A percentile compares a stretch with the other conserved stretches of the same genome.
phyloP scores from a whole-genome alignment of 495 filamentous ascomycete species.

The Penicillium macrosclerotiorum region DNA sequence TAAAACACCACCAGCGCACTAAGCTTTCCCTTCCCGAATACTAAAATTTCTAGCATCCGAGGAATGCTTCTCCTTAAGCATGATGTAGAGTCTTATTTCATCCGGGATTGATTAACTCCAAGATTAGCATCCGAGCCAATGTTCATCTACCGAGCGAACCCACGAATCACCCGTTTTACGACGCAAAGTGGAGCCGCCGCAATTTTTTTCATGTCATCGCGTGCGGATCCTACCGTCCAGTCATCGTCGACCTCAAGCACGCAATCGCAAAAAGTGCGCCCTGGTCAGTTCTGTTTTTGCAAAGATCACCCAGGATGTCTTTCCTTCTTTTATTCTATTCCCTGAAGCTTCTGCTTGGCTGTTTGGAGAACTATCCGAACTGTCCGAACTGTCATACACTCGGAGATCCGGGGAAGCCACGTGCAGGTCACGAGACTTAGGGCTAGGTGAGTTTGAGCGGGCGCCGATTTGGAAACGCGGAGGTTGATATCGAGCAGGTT shows the following conservation, averaged over 20 bases:
- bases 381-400: background rate
- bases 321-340: background rate
- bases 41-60: no score
- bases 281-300: background rate
- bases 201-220: constrained; percentile 15
- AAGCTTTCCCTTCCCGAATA: no score
- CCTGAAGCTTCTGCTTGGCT: background rate
- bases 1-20: no score
- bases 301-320: background rate
- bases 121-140: no score
- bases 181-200: constrained; percentile 6
- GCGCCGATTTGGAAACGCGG: no score
- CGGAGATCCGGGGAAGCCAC: constrained; percentile 11
- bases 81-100: no score
- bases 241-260: constrained; percentile 19
- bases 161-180: no score
- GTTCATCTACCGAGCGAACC: no score
- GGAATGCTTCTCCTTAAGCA: no score
- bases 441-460: constrained; percentile 4
- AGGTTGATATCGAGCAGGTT: background rate
- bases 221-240: constrained; percentile 6
- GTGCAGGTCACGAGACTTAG: constrained; percentile 19
- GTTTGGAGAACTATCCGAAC: background rate
- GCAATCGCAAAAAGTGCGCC: constrained; percentile 13
- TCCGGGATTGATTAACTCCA: no score